Evolutionary conservation across 2,329 filamentous ascomycete species (phyloP), one percentile per base, ranked within the genome.

Genomic region (Tolypocladium sp.): DNA sequence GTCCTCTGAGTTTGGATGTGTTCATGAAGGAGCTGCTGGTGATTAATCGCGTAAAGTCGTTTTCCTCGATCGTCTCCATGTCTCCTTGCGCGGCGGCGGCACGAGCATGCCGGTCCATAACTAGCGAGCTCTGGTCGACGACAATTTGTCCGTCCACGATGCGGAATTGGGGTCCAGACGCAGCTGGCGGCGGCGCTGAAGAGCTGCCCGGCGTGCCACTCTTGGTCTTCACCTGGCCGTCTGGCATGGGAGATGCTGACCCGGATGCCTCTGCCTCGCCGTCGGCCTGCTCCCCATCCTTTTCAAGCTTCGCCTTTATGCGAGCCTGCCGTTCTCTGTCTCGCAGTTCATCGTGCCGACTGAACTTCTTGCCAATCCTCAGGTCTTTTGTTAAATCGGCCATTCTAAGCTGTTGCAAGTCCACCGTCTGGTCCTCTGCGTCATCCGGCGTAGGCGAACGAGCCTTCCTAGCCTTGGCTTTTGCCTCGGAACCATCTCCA

Each of bases 121-220:
- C 78, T 20, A 89, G 78, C 1, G 88, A 88, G 55, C 78, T 79
- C 65, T 89, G 84, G 68, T 91, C 86, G 52, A 90, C 74, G 15
- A 91, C 82, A 66, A 93, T 87, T 65, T 88, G 79, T 9, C 90
- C 90, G 70, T 91, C 84, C 56, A 90, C 82, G 54, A 90, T 79
- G 60, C 84, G 82, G 70, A 87, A 83, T 60, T 80, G 79, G 5
- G 80, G 82, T 0, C 82, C 80, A 2, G 76, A 68, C 15, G 66
- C 62, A n/a, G 65, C 63, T 2, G 69, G 64, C 17, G 67, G 64
- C 6, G 62, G 56, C 4, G 60, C 60, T 9, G 62, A 51, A n/a
- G 59, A 17, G 53, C 57, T 30, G 54, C 58, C 58, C 2, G 62
- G 62, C 13, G 62, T 65, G 12, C 60, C 55, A 56, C 44, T 60